phyloP scores from a whole-genome alignment of 768 basidiomycete species.

The Tubosaeta sp. region DNA sequence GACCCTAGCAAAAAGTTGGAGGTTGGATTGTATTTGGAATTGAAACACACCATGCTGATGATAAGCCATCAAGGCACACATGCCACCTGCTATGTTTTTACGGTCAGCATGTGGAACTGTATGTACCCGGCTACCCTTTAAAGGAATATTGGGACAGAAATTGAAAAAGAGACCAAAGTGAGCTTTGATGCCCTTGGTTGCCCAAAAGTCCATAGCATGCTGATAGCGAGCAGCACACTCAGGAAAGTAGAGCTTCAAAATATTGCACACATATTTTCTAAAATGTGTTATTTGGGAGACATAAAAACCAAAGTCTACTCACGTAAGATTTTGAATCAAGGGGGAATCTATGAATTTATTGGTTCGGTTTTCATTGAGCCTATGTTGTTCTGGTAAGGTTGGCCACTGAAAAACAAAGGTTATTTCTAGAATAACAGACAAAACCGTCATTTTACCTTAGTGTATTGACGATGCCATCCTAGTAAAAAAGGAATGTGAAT shows the following conservation, averaged over 20 bases:
- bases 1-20: neutral
- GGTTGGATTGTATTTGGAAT: no score
- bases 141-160: neutral
- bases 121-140: neutral
- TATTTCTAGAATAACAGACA: no score
- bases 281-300: no score
- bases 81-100: neutral
- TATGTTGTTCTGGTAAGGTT: no score
- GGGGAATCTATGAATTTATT: no score
- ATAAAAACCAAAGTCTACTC: no score
- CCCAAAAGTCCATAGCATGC: no score
- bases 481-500: neutral
- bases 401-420: no score
- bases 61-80: neutral
- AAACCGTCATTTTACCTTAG: neutral
- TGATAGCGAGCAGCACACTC: neutral
- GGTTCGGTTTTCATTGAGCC: no score
- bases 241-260: neutral
- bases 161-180: neutral
- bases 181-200: no score
- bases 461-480: neutral
- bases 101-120: neutral
- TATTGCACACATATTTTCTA: neutral
- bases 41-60: no score
- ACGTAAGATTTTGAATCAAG: no score